These are phyloP conservation scores for Stephania cephalantha DNA, from an alignment of 164 flowering plant species.

Conservation along the genomic window DNA sequence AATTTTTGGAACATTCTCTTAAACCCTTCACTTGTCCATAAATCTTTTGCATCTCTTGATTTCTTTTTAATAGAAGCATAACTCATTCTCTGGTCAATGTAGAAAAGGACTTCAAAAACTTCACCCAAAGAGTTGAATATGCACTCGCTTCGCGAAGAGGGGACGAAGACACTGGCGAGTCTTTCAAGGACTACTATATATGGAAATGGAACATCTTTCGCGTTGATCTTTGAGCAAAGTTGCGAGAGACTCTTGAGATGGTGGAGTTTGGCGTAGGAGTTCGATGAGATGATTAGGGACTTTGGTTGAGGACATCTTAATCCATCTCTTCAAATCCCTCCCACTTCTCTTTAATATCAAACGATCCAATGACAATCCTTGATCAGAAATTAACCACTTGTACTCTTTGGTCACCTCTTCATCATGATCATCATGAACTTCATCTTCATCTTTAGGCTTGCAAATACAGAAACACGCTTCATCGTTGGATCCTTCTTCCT, in stretches of 20 bases:
- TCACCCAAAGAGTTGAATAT: background rate
- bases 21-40: background rate
- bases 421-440: no score
- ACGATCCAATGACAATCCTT: no score
- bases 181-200: constrained; percentile 5
- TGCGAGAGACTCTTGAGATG: background rate
- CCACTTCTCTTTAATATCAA: no score
- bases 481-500: no score
- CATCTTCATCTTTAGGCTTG: no score
- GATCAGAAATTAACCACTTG: no score
- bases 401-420: no score
- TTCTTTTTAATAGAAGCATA: background rate
- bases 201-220: background rate
- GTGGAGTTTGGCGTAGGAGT: background rate
- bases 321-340: constrained; percentile 2
- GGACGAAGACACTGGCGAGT: background rate
- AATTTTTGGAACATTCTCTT: background rate
- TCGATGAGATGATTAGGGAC: background rate
- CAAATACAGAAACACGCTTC: no score
- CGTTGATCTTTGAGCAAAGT: background rate
- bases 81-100: background rate
- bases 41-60: background rate
- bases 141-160: background rate
- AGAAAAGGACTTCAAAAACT: background rate
- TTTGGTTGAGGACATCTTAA: background rate